These are phyloP conservation scores for Zygosaccharomyces lentus DNA, from an alignment of 805 yeast genomes.

Conservation along the genomic window DNA sequence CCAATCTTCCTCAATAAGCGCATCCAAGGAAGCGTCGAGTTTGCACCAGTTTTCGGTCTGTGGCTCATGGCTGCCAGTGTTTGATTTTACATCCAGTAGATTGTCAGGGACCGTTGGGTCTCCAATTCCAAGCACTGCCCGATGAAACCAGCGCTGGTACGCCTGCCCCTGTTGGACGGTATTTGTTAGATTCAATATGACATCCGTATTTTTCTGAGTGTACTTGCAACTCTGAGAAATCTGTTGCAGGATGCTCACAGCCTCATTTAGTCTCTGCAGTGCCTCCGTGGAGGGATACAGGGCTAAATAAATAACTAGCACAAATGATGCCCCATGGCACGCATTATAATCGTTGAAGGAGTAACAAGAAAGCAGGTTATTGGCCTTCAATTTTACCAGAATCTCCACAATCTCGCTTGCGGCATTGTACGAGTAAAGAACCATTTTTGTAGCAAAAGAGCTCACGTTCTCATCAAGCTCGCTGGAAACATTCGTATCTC, in stretches of 20 bases:
- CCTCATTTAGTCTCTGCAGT: constrained; percentile 7
- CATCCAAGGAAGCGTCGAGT: constrained; percentile 10
- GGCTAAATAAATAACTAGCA: constrained; percentile 9
- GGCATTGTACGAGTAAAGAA: constrained; percentile 9
- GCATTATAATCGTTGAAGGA: constrained; percentile 11
- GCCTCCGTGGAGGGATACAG: constrained; percentile 13
- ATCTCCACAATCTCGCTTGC: constrained; percentile 10
- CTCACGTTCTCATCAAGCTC: constrained; percentile 9
- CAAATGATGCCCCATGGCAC: constrained; percentile 11
- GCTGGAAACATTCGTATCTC: constrained; percentile 8
- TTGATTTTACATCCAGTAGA: not conserved
- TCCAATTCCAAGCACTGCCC: constrained; percentile 10
- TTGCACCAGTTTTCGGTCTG: constrained; percentile 7
- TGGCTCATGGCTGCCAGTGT: not conserved
- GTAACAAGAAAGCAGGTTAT: constrained; percentile 10
- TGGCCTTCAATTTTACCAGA: constrained; percentile 7
- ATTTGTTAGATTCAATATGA: constrained; percentile 8
- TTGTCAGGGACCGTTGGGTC: not conserved
- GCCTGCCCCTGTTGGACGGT: constrained; percentile 9
- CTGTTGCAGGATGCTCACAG: constrained; percentile 9
- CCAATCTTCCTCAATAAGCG: constrained; percentile 10
- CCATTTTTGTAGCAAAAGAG: constrained; percentile 9
- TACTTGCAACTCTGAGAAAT: constrained; percentile 11
- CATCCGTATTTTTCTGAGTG: constrained; percentile 10
- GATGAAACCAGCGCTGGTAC: constrained; percentile 12